Evolutionary conservation across 2,329 filamentous ascomycete genomes (phyloP).

Genomic region (Stachybotrys chartarum): DNA sequence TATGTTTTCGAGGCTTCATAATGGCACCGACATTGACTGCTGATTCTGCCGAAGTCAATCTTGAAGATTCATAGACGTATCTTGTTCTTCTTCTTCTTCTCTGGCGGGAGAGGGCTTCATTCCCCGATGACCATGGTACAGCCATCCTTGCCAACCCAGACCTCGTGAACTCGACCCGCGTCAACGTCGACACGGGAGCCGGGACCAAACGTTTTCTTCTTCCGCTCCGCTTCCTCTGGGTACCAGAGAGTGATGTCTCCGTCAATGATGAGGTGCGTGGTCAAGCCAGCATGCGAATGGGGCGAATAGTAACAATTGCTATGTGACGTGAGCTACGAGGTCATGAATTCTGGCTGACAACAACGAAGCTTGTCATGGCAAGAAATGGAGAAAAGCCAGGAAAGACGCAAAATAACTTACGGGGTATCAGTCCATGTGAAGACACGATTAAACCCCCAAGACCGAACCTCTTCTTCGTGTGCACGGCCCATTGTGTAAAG

Average conservation of each 20-base stretch:
- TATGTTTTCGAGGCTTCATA: too few species aligned
- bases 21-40: too few species aligned
- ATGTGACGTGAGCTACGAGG: slow-evolving; percentile 1
- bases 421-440: slow-evolving; percentile 67
- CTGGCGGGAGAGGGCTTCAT: slow-evolving; percentile 15
- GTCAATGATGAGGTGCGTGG: slow-evolving; percentile 61
- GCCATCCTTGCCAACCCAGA: slow-evolving; percentile 59
- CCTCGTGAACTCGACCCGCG: slow-evolving; percentile 56
- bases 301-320: slow-evolving; percentile 63
- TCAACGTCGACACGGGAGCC: slow-evolving; percentile 62
- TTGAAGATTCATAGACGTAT: background rate
- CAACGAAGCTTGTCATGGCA: background rate
- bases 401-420: slow-evolving; percentile 38
- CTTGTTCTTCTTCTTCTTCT: too few species aligned
- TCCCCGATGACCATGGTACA: slow-evolving; percentile 64
- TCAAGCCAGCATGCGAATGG: slow-evolving; percentile 56
- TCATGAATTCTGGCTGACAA: background rate
- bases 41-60: too few species aligned
- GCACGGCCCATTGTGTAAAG: slow-evolving; percentile 14
- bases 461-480: slow-evolving; percentile 52
- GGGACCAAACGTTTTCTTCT: slow-evolving; percentile 50
- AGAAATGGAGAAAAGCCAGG: background rate
- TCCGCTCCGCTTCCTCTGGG: slow-evolving; percentile 47
- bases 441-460: slow-evolving; percentile 63
- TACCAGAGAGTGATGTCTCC: slow-evolving; percentile 62